Base-by-base conservation (phyloP, 2,329 filamentous ascomycete species). In the Phoma herbarum region DNA sequence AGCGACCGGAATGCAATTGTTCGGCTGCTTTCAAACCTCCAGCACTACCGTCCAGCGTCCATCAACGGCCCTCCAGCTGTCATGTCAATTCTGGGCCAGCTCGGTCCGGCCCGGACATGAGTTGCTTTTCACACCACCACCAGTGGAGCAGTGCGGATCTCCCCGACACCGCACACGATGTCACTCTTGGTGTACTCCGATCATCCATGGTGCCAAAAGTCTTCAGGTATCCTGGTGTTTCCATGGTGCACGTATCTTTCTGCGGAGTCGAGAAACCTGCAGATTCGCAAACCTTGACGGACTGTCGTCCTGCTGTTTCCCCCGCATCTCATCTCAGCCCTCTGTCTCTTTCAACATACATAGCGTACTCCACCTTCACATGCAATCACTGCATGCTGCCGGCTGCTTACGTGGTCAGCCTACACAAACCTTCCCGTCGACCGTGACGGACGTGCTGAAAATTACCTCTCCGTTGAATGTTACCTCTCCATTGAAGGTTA, bases 91-190 rank as follows among this genome's bases (percentile, higher is more conserved):
- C 14, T 44, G 26, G 20, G 26, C 25, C 26, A 39, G n/a, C 44
- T 25, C 52, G 52, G 52, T 47, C 43, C 51, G 51, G 51, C 33
- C 51, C 51, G 51, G 35, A 23, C 18, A 16, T 33, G 42, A 53
- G 12, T 14, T 25, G 33, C 7, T 9, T 28, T 48, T 6, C 3
- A 14, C n/a, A 25, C 31, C n/a, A 54, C 14, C 35, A 23, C 4
- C 20, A 43, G 52, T 50, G 52, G 52, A 56, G 29, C 29, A 39
- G 14, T 42, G 37, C 26, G 44, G 26, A 50, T 45, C 39, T 49
- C 22, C 52, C 45, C 52, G 52, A 56, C 45, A 56, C 52, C 51
- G 20, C 51, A 47, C 20, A 39, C 16, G 28, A 28, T 49, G 28
- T 26, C 44, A 9, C 14, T 46, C 4, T 18, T 39, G 11, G 22